Evolutionary conservation across 164 flowering plant genomes (phyloP).

Genomic region (Tetracentron sinense): DNA sequence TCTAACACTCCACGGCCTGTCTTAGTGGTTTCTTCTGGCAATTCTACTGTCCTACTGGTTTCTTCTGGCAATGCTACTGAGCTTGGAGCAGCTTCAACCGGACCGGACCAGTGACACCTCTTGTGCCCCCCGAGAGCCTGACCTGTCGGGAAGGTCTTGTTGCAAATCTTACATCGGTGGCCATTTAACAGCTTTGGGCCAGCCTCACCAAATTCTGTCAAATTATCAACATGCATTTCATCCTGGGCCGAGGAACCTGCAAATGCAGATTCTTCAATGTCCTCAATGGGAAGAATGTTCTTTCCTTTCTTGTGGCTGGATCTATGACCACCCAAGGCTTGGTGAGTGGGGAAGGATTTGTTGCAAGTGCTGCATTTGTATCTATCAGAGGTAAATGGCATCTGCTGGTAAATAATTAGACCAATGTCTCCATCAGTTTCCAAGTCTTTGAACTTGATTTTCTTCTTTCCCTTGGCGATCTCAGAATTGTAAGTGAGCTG

Average conservation of each 20-base stretch:
- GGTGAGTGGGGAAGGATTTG: slow-evolving; percentile 45
- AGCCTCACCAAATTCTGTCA: background rate
- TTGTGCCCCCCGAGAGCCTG: slow-evolving; percentile 45
- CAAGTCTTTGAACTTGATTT: slow-evolving; percentile 26
- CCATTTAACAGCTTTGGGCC: background rate
- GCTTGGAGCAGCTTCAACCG: slow-evolving; percentile 7
- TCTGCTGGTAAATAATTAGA: background rate
- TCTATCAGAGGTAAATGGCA: background rate
- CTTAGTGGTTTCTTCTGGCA: no score
- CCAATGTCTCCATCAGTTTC: no score
- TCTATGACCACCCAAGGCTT: slow-evolving; percentile 73
- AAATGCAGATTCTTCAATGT: background rate
- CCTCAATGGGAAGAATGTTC: no score
- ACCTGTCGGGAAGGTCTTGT: slow-evolving; percentile 32
- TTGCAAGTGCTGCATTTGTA: slow-evolving; percentile 40
- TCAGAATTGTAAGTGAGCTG: no score
- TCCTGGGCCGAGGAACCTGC: background rate
- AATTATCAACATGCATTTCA: background rate
- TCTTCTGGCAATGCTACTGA: slow-evolving; percentile 14
- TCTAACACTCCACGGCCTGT: slow-evolving; percentile 7
- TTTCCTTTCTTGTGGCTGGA: slow-evolving; percentile 51
- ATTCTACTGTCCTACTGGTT: no score
- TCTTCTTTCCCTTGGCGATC: slow-evolving; percentile 32
- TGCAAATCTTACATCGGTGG: slow-evolving; percentile 33
- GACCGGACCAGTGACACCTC: slow-evolving; percentile 28